A percentile compares a stretch with the other conserved stretches of the same genome.
These are phyloP conservation scores for Talaromyces sp. DNA, from an alignment of 2,329 filamentous ascomycete genomes.

Conservation along the genomic window DNA sequence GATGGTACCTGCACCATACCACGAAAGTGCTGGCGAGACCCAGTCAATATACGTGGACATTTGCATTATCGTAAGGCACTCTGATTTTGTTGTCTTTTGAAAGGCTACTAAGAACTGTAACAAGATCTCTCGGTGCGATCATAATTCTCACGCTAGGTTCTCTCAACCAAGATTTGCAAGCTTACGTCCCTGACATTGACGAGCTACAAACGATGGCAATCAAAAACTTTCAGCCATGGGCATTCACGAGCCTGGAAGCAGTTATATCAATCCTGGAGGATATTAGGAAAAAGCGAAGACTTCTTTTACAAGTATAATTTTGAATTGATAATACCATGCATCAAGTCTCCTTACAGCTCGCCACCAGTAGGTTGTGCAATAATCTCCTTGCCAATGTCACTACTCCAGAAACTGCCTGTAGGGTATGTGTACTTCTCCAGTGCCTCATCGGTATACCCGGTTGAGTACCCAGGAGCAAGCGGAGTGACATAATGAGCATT, in stretches of 20 bases:
- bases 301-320: constrained; percentile 12
- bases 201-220: constrained; percentile 19
- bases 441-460: constrained; percentile 30
- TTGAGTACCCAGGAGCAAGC: constrained; percentile 28
- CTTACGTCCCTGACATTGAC: constrained; percentile 32
- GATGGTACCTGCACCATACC: constrained; percentile 29
- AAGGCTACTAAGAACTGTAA: not conserved
- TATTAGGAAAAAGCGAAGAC: constrained; percentile 11
- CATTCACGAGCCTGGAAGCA: constrained; percentile 9
- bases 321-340: not conserved
- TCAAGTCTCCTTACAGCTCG: constrained; percentile 20
- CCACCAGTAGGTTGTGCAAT: constrained; percentile 32
- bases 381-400: constrained; percentile 30
- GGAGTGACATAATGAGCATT: constrained; percentile 29
- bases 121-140: constrained; percentile 31
- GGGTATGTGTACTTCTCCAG: constrained; percentile 31
- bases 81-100: not conserved
- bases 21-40: constrained; percentile 28
- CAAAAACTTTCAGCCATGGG: constrained; percentile 6
- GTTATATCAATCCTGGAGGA: constrained; percentile 12
- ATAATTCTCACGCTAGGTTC: constrained; percentile 34
- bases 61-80: constrained; percentile 29
- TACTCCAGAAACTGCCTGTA: constrained; percentile 31
- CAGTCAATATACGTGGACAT: constrained; percentile 36
- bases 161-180: constrained; percentile 24